phyloP scores from a whole-genome alignment of 192 early-diverging fungal genomes.

The Coemansia sp. region DNA sequence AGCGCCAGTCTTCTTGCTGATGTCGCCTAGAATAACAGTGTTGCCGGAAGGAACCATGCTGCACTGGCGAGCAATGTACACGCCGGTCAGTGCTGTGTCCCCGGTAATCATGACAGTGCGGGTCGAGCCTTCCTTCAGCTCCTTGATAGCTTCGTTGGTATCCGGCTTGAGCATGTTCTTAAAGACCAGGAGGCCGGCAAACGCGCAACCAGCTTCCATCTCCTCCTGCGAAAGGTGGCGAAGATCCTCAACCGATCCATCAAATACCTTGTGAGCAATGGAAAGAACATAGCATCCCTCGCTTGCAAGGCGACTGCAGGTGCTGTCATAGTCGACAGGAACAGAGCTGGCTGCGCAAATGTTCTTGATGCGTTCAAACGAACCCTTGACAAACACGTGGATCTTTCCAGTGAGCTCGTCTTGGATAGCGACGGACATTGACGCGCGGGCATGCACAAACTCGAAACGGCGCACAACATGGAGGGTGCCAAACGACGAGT shows the following conservation, averaged over 20 bases:
- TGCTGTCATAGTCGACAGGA: slow-evolving; percentile 60
- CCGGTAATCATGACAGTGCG: slow-evolving; percentile 84
- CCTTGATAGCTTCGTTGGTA: slow-evolving; percentile 63
- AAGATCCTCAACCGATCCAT: slow-evolving; percentile 47
- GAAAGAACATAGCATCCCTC: slow-evolving; percentile 78
- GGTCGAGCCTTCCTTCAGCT: slow-evolving; percentile 69
- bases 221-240: slow-evolving; percentile 55
- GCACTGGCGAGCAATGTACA: slow-evolving; percentile 65
- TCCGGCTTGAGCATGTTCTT: slow-evolving; percentile 77
- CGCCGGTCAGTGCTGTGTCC: slow-evolving; percentile 74
- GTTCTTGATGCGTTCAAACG: slow-evolving; percentile 69
- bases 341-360: slow-evolving; percentile 52
- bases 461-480: slow-evolving; percentile 65
- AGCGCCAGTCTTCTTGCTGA: slow-evolving; percentile 38
- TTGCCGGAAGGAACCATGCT: slow-evolving; percentile 22
- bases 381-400: slow-evolving; percentile 65
- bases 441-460: slow-evolving; percentile 66
- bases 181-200: slow-evolving; percentile 71
- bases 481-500: slow-evolving; percentile 12
- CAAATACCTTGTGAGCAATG: slow-evolving; percentile 59
- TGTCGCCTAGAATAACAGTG: slow-evolving; percentile 56
- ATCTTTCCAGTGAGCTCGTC: slow-evolving; percentile 53
- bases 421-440: slow-evolving; percentile 63
- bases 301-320: slow-evolving; percentile 58
- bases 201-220: slow-evolving; percentile 59